These are phyloP conservation scores for Craterostigma plantagineum DNA, from an alignment of 257 asterid species.

Conservation along the genomic window DNA sequence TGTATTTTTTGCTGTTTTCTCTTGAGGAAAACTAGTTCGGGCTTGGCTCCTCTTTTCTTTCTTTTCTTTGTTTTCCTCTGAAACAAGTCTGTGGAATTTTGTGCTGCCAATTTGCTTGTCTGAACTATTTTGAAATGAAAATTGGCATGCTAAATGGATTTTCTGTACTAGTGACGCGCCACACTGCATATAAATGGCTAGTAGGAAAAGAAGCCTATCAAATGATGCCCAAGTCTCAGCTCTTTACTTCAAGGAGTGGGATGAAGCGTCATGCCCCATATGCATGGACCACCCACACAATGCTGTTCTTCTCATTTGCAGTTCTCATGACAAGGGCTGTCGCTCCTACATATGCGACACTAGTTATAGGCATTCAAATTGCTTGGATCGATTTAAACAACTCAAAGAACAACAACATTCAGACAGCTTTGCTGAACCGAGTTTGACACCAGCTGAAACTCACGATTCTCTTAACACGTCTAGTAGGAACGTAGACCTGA, in stretches of 20 bases:
- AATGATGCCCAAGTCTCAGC: conserved; percentile 48
- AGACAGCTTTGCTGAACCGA: conserved; percentile 11
- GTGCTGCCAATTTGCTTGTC: too few relatives aligned
- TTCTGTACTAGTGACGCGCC: conserved; percentile 36
- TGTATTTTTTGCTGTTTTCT: too few relatives aligned
- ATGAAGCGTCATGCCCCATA: conserved; percentile 79
- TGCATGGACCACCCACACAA: conserved; percentile 82
- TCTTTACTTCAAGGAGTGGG: conserved; percentile 77
- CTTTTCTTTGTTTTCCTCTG: neutral
- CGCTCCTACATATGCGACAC: conserved; percentile 84
- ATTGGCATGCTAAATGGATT: conserved; percentile 12
- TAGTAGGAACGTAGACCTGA: too few relatives aligned
- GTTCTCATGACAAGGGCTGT: conserved; percentile 76
- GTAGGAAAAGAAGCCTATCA: conserved; percentile 80
- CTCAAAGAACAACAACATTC: conserved; percentile 34
- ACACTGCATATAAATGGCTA: conserved; percentile 81
- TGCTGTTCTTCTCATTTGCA: conserved; percentile 85
- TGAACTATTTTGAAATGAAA: too few relatives aligned
- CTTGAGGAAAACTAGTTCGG: neutral
- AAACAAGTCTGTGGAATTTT: too few relatives aligned
- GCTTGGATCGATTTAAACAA: conserved; percentile 74
- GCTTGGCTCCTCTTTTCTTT: too few relatives aligned
- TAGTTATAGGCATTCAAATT: conserved; percentile 79
- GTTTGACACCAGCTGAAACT: neutral
- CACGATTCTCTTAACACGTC: conserved; percentile 1